Base-by-base conservation (phyloP, 139 green algal genomes). In the Picochlorum sp. region DNA sequence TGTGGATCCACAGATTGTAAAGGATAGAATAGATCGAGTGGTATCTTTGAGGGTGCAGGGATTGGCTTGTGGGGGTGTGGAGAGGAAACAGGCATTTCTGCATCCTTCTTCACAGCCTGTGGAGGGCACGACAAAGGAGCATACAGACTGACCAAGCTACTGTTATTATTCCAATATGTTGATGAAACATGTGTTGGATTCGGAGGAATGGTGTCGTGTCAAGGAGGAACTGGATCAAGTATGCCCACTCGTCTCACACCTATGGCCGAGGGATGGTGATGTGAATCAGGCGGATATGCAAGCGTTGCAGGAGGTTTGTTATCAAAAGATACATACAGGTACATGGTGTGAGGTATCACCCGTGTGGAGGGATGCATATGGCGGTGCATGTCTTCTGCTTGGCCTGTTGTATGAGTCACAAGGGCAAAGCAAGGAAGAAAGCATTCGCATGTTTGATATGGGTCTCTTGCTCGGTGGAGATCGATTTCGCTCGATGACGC, bases 281-380 rank as follows among this genome's bases (percentile, higher is more conserved):
- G 4, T 54, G 47, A 20, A 54, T 14, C 47, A 9, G 2, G 7
- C 11, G 14, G 26, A 38, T 20, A 59, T 59, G 20, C 13, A 30
- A 0, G 13, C 23, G 15, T 34, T 59, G n/a, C 23, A 21, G n/a
- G 51, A 59, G 21, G 26, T 32, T 21, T 61, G 32, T 3, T 94
- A 86, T 86, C 84, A 93, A 68, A 85, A 92, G 78, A 79, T 96
- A 47, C 88, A 96, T 74, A 82, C 77, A 13, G 89, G 89, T 7
- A 68, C 81, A 61, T 96, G 89, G 89, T 79, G 80, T 26, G 67
- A 79, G 21, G 85, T 95, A 23, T n/a, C 41, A 0, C 4, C 76
- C 60, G 74, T 82, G 49, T 96, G 90, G 90, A 67, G 90, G 0
- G 85, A 96, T 56, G 69, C 78, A 3, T 96, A 94, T 71, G 63